Evolutionary conservation across 495 filamentous ascomycete genomes (phyloP).

Genomic region (Penicillium herquei): DNA sequence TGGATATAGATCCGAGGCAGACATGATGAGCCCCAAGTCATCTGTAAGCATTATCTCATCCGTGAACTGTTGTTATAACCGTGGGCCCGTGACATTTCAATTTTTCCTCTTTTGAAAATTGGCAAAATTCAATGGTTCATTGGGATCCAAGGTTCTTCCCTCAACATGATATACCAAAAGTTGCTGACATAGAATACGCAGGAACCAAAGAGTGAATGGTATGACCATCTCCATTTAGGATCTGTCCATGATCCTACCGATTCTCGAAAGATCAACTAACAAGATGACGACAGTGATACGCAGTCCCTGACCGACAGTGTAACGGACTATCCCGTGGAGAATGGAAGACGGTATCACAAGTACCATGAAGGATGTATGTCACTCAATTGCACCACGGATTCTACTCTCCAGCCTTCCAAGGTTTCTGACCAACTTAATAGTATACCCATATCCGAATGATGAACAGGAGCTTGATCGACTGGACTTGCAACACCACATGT

Average conservation of each 20-base stretch:
- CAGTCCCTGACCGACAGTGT: conserved; percentile 52
- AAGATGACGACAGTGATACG: conserved; percentile 35
- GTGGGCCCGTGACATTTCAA: no score
- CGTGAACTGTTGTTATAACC: neutral
- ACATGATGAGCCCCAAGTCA: conserved; percentile 22
- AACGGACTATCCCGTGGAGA: conserved; percentile 51
- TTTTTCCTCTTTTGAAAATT: no score
- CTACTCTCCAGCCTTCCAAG: neutral
- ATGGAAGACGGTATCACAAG: conserved; percentile 56
- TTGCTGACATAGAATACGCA: conserved; percentile 26
- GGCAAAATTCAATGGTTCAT: neutral
- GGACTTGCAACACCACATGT: conserved; percentile 61
- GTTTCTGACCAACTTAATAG: conserved; percentile 19
- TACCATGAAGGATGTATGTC: conserved; percentile 56
- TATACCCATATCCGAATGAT: conserved; percentile 58
- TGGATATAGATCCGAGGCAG: conserved; percentile 4
- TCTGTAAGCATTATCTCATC: conserved; percentile 17
- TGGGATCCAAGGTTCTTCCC: neutral
- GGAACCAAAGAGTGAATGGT: conserved; percentile 25
- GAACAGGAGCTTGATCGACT: conserved; percentile 54
- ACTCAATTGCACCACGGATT: neutral
- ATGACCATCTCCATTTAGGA: neutral
- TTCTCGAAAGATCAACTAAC: neutral
- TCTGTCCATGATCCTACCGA: neutral
- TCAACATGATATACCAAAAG: neutral